Evolutionary conservation across 805 yeast genomes (phyloP).

Genomic region (Schwanniomyces yamadae): DNA sequence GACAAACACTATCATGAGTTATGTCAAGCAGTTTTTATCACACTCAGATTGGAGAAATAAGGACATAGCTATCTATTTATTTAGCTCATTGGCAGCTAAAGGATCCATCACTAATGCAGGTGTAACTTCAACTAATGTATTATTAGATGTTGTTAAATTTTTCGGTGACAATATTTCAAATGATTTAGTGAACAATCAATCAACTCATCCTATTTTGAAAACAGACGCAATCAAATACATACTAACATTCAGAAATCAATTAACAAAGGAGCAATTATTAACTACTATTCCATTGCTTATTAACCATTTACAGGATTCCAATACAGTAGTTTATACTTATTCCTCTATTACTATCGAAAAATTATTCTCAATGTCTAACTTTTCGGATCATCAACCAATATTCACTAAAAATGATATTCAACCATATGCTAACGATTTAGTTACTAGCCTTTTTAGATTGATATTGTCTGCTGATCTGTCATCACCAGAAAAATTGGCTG

Average conservation of each 20-base stretch:
- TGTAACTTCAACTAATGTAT: conserved; percentile 78
- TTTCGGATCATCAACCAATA: conserved; percentile 50
- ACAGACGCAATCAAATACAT: conserved; percentile 94
- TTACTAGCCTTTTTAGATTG: conserved; percentile 64
- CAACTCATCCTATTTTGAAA: conserved; percentile 71
- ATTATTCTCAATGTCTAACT: conserved; percentile 72
- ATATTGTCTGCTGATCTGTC: conserved; percentile 48
- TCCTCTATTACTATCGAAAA: conserved; percentile 92
- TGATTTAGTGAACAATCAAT: conserved; percentile 57
- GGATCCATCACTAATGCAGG: conserved; percentile 87
- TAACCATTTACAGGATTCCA: conserved; percentile 58
- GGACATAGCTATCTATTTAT: conserved; percentile 82
- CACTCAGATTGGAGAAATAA: conserved; percentile 74
- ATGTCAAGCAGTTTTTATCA: conserved; percentile 66
- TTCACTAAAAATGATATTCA: conserved; percentile 74
- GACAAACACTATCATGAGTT: conserved; percentile 71
- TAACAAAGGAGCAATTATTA: conserved; percentile 78
- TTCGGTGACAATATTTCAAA: conserved; percentile 79
- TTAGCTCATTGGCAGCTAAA: conserved; percentile 86
- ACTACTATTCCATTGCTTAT: conserved; percentile 80
- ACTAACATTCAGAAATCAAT: conserved; percentile 86
- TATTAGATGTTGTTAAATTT: conserved; percentile 84
- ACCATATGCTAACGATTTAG: conserved; percentile 55
- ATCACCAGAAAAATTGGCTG: conserved; percentile 89
- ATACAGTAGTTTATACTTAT: conserved; percentile 85